Base-by-base conservation (phyloP, 139 green algal genomes). In the Desmodesmus armatus region DNA sequence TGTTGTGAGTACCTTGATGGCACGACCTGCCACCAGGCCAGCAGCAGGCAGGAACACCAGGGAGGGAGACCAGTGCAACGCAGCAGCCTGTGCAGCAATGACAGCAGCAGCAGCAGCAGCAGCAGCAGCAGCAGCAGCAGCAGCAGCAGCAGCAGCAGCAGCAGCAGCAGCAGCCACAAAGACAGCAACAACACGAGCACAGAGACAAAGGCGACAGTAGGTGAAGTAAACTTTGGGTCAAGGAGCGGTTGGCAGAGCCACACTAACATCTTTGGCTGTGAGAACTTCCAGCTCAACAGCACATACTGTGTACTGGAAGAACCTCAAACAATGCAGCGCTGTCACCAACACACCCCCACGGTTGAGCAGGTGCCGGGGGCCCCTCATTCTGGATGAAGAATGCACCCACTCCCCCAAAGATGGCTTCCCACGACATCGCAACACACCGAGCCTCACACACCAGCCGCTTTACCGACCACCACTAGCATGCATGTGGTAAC, bases 11-110 rank as follows among this genome's bases (percentile, higher is more conserved):
- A 44, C 75, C 5, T 29, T 41, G 40, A 82, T 21, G 17, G 53
- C 75, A 6, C 75, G n/a, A 23, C 75, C 75, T 9, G 75, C 75
- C 51, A 82, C 75, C 21, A 82, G 53, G 11, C 40, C 75, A 37
- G 75, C 75, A 51, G 75, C 53, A n/a, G 75, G 39, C 51, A 82
- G n/a, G n/a, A n/a, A 13, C 60, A 82, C 35, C 35, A 82, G 35
- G 11, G 75, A 53, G 21, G 71, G 37, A 6, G 75, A 82, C 75
- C 75, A 82, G 23, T 70, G 51, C 33, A 82, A 35, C 33, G 21
- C 75, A 39, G 25, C 25, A 37, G 33, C 60, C 51, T 69, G 53
- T 31, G 31, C 62, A 71, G 62, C 62, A 40, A 7, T 21, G 62
- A 3, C 9, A 6, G 63, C 29, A 43, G 1, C 41, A 43, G 73